Base-by-base conservation (phyloP, 768 basidiomycete genomes). In the Suillus subaureus region DNA sequence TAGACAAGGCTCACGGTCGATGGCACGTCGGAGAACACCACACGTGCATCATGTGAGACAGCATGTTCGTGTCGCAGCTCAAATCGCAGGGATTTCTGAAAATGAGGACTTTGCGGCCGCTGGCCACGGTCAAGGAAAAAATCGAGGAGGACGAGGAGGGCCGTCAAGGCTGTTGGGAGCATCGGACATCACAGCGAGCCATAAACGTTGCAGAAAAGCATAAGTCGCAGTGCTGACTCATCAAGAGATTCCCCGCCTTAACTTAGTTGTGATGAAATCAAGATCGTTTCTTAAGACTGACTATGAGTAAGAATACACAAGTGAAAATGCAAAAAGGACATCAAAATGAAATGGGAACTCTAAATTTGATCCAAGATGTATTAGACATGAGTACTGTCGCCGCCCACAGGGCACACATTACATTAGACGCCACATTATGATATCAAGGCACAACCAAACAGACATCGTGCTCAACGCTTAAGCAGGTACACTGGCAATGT, bases 21-120 rank as follows among this genome's bases (percentile, higher is more conserved):
- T 52, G 68, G 49, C 45, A 81, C 74, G 71, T 90, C 86, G 13
- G 87, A 79, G 71, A 90, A 90, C 43, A 86, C 72, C 49, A 90
- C 81, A 55, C 73, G 83, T 13, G 82, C 80, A 35, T 79, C 77
- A 16, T 67, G 51, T 4, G 86, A 84, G 2, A 86, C 80, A 2
- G 87, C 84, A 70, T 90, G 88, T 23, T 85, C 74, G 70, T 90
- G 89, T 58, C 89, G 84, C 67, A 90, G 77, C 70, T 88, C 82
- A 70, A 90, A 88, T 42, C 77, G 70, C 68, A 67, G 85, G 16
- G 68, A 51, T 15, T 51, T 61, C 23, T 47, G 13, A 18, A 52
- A 18, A n/a, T 31, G 35, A 28, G 45, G 37, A 18, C 47, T 39
- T 45, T 55, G 49, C 39, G 58, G 62, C 47, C 52, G 65, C 40